phyloP scores from a whole-genome alignment of 2,329 filamentous ascomycete genomes.

The Trichoderma atroviride region DNA sequence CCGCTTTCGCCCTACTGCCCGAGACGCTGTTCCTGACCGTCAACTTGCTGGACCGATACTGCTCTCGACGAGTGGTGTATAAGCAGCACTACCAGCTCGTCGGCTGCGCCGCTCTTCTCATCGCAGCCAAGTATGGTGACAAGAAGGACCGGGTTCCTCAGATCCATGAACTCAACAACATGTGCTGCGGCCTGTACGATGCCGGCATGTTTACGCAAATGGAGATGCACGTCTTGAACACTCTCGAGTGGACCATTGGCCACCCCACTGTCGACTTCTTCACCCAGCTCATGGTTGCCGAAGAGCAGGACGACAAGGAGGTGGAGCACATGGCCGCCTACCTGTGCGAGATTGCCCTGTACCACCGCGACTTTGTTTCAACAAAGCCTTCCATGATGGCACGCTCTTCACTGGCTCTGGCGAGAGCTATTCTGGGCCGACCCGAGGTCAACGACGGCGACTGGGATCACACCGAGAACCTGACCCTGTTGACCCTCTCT shows the following conservation, averaged over 20 bases:
- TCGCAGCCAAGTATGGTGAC: slow-evolving; percentile 97
- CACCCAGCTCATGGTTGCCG: slow-evolving; percentile 80
- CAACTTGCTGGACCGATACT: slow-evolving; percentile 96
- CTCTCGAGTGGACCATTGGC: slow-evolving; percentile 92
- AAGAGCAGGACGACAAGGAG: slow-evolving; percentile 77
- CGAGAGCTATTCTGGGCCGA: slow-evolving; percentile 81
- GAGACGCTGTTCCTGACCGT: slow-evolving; percentile 95
- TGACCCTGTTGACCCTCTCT: slow-evolving; percentile 63
- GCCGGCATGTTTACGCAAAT: slow-evolving; percentile 99
- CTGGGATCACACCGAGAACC: slow-evolving; percentile 74
- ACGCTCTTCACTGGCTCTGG: slow-evolving; percentile 80
- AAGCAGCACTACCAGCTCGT: slow-evolving; percentile 99
- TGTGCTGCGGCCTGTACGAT: slow-evolving; percentile 98
- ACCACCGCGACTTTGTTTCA: slow-evolving; percentile 96
- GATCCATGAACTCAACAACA: slow-evolving; percentile 94
- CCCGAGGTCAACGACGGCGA: slow-evolving; percentile 74
- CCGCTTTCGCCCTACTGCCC: slow-evolving; percentile 88
- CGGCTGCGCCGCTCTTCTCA: slow-evolving; percentile 91
- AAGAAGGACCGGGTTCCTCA: slow-evolving; percentile 99
- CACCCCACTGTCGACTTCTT: slow-evolving; percentile 96
- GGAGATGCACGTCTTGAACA: slow-evolving; percentile 99
- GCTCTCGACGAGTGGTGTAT: slow-evolving; percentile 95
- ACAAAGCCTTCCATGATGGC: slow-evolving; percentile 90
- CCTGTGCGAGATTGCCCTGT: slow-evolving; percentile 91
- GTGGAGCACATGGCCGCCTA: slow-evolving; percentile 95